Evolutionary conservation across 2,329 filamentous ascomycete genomes (phyloP), one percentile per base, ranked within the genome.

Genomic region (Phialophora macrospora): DNA sequence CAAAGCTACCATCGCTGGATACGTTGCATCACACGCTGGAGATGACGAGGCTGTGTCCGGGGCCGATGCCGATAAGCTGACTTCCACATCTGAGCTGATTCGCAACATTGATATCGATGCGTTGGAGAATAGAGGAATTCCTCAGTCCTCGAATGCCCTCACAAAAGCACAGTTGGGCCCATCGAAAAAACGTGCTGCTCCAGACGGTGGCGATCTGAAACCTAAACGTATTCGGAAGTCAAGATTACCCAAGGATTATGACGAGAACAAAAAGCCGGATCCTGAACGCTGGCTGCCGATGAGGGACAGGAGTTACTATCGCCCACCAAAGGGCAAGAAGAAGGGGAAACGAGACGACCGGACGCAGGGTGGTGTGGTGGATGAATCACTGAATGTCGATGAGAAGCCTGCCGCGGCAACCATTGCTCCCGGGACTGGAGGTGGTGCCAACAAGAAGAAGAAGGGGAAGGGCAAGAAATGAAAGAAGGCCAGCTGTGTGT

Each of bases 221-320:
- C 80, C 80, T 67, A 80, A 77, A 62, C 65, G 80, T 4, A 70
- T 81, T 22, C 78, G 81, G 34, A 81, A 80, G 68, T 81, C 80
- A 22, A 76, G 79, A 54, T 72, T 82, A 22, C 80, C 81, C 8
- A 82, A 82, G 73, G 78, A 83, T 63, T 81, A 78, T 63, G 70
- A 72, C 74, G 85, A 91, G 60, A 87, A 84, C 72, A 96, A 93
- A 82, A 88, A 88, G 70, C 86, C 91, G 38, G 95, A 99, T 77
- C 89, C 92, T 0, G 95, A 99, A 79, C 85, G 95, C 68, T 99
- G 95, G 95, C 80, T 99, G 66, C 94, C 95, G 12, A 82, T 98
- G 73, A 88, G 90, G 60, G 95, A 99, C 76, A 86, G 95, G 64
- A 95, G 91, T 72, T 91, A 88, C 48, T 99, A 97, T 79, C 84